A percentile compares a stretch with the other conserved stretches of the same genome.
Conservation (phyloP, 208 protist species). For the Wallacemonas sp. region DNA sequence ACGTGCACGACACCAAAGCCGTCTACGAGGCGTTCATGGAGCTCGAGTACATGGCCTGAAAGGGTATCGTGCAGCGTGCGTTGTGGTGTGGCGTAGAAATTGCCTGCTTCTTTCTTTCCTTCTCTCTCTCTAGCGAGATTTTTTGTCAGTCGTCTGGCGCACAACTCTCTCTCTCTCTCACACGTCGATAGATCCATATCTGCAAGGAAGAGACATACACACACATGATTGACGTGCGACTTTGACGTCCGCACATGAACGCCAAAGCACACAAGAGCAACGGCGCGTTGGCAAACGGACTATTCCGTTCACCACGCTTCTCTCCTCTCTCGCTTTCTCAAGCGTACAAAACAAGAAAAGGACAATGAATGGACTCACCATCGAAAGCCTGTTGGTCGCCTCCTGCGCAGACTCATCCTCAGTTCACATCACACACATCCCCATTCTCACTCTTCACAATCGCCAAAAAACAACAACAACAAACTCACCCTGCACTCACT, state of each 20-base stretch:
- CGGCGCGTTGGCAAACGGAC: too few species aligned
- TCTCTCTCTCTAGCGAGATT: neutral
- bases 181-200: neutral
- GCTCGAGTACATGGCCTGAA: slow-evolving; percentile 49
- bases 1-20: slow-evolving; percentile 22
- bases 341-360: too few species aligned
- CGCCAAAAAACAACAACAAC: neutral
- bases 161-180: neutral
- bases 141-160: too few species aligned
- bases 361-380: too few species aligned
- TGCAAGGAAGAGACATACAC: neutral
- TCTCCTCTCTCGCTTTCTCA: too few species aligned
- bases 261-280: too few species aligned
- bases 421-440: neutral
- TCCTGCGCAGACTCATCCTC: too few species aligned
- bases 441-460: slow-evolving; percentile 9
- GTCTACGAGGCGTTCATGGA: slow-evolving; percentile 60
- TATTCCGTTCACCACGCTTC: too few species aligned
- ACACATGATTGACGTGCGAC: neutral
- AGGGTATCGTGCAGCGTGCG: too few species aligned
- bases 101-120: neutral
- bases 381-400: too few species aligned
- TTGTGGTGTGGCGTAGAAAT: neutral
- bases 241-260: too few species aligned
- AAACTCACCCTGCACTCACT: too few species aligned